These are phyloP conservation scores for Psilocybe subaeruginosa DNA, from an alignment of 768 basidiomycete species.

Conservation along the genomic window DNA sequence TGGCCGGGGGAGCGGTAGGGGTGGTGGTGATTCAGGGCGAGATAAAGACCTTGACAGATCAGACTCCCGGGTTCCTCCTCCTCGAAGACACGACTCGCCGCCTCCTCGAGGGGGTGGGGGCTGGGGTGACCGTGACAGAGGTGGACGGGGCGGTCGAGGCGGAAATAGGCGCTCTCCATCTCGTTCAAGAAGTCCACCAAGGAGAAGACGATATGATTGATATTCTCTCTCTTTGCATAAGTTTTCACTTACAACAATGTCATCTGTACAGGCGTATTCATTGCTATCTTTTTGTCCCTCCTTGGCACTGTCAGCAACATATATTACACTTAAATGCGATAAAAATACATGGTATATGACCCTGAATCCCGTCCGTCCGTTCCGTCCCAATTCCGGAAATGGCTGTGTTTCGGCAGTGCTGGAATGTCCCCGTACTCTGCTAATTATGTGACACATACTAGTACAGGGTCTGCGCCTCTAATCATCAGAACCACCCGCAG, in stretches of 20 bases:
- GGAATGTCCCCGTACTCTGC: slow-evolving; percentile 1
- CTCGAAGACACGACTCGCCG: slow-evolving; percentile 50
- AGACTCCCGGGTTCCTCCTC: slow-evolving; percentile 48
- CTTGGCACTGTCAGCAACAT: background rate
- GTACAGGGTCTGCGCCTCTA: slow-evolving; percentile 2
- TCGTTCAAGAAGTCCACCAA: slow-evolving; percentile 44
- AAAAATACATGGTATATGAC: background rate
- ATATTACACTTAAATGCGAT: background rate
- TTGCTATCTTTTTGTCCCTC: background rate
- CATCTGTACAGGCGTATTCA: slow-evolving; percentile 4
- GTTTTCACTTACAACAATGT: background rate
- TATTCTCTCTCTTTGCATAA: slow-evolving; percentile 6
- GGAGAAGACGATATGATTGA: slow-evolving; percentile 40
- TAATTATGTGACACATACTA: slow-evolving; percentile 1
- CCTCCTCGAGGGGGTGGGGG: slow-evolving; percentile 45
- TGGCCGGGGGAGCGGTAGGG: slow-evolving; percentile 36
- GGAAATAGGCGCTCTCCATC: slow-evolving; percentile 44
- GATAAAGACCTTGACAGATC: slow-evolving; percentile 26
- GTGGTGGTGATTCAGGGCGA: slow-evolving; percentile 20
- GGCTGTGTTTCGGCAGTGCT: background rate
- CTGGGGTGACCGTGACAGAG: slow-evolving; percentile 33
- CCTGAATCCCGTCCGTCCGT: background rate
- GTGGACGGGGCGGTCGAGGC: slow-evolving; percentile 35
- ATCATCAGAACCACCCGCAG: background rate
- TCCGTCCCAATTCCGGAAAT: slow-evolving; percentile 9